These are phyloP conservation scores for Colletotrichum cuscutae DNA, from an alignment of 2,329 filamentous ascomycete species.

Conservation along the genomic window DNA sequence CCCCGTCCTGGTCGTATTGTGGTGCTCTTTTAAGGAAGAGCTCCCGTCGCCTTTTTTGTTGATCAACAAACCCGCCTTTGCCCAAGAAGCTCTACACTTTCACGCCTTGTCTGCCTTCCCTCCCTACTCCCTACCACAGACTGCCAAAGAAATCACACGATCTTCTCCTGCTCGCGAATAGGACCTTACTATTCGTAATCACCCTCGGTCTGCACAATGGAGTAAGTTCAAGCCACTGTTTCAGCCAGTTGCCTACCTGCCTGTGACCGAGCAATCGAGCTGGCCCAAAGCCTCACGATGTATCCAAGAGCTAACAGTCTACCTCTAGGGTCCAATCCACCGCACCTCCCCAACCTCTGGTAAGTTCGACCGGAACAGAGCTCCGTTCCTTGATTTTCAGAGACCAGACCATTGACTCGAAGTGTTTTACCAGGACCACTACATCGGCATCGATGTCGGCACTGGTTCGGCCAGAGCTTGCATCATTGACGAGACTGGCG, in stretches of 20 bases:
- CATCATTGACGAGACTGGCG: slow-evolving; percentile 90
- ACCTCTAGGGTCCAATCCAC: slow-evolving; percentile 16
- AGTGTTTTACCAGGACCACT: slow-evolving; percentile 60
- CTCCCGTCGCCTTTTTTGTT: slow-evolving; percentile 5
- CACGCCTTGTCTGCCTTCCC: not conserved
- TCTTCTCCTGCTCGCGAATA: not conserved
- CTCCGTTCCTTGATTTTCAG: not conserved
- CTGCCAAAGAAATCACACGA: not conserved
- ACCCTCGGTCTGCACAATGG: slow-evolving; percentile 4
- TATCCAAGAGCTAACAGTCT: not conserved
- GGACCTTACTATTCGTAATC: slow-evolving; percentile 1
- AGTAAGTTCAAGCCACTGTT: slow-evolving; percentile 16
- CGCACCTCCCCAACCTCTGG: slow-evolving; percentile 25
- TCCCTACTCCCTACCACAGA: not conserved
- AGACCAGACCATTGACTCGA: slow-evolving; percentile 14
- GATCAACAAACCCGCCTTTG: not conserved
- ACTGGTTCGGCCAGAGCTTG: slow-evolving; percentile 96
- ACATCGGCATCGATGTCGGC: slow-evolving; percentile 93
- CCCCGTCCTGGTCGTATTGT: slow-evolving; percentile 17
- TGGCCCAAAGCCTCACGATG: not conserved
- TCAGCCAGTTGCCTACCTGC: not conserved
- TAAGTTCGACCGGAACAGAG: slow-evolving; percentile 9
- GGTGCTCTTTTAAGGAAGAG: slow-evolving; percentile 24
- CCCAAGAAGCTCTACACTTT: not conserved
- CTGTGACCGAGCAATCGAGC: not conserved